These are phyloP conservation scores for Scolecobasidium constrictum DNA, from an alignment of 2,329 filamentous ascomycete species.

Conservation along the genomic window DNA sequence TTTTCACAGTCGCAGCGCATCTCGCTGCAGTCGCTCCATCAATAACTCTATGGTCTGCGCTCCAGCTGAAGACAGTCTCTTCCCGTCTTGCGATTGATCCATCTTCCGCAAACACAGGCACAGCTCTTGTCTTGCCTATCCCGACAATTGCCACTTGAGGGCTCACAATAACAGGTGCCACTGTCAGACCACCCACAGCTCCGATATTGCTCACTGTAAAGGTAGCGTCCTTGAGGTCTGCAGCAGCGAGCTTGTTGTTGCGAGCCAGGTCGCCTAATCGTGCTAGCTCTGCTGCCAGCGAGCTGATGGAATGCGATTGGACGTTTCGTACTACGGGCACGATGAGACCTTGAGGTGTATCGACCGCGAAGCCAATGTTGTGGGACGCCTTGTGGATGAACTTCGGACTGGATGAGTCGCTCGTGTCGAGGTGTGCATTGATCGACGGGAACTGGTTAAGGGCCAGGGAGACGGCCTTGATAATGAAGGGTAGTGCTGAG, in stretches of 20 bases:
- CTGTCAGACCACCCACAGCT: constrained; percentile 84
- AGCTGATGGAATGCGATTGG: constrained; percentile 60
- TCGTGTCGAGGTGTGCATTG: constrained; percentile 70
- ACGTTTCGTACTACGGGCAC: constrained; percentile 90
- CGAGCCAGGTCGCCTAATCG: constrained; percentile 64
- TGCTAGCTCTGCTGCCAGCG: constrained; percentile 65
- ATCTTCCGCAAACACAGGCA: constrained; percentile 62
- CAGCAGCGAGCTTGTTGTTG: constrained; percentile 60
- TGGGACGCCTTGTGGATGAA: constrained; percentile 73
- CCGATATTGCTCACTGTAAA: constrained; percentile 97
- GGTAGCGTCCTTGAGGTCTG: constrained; percentile 75
- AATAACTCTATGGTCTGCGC: constrained; percentile 85
- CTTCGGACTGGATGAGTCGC: constrained; percentile 53
- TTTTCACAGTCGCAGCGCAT: constrained; percentile 70
- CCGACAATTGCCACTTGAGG: constrained; percentile 88
- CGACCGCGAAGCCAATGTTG: constrained; percentile 94
- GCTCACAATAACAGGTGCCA: constrained; percentile 82
- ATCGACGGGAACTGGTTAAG: constrained; percentile 74
- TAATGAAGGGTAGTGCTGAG: constrained; percentile 85
- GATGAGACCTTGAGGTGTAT: constrained; percentile 76
- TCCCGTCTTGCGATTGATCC: constrained; percentile 60
- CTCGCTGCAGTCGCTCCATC: constrained; percentile 92
- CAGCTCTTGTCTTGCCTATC: constrained; percentile 65
- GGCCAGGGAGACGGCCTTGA: constrained; percentile 87
- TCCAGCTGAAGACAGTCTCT: constrained; percentile 89